A percentile compares a stretch with the other conserved stretches of the same genome.
phyloP scores from a whole-genome alignment of 192 early-diverging fungal genomes.

The Haplosporangium gracile region DNA sequence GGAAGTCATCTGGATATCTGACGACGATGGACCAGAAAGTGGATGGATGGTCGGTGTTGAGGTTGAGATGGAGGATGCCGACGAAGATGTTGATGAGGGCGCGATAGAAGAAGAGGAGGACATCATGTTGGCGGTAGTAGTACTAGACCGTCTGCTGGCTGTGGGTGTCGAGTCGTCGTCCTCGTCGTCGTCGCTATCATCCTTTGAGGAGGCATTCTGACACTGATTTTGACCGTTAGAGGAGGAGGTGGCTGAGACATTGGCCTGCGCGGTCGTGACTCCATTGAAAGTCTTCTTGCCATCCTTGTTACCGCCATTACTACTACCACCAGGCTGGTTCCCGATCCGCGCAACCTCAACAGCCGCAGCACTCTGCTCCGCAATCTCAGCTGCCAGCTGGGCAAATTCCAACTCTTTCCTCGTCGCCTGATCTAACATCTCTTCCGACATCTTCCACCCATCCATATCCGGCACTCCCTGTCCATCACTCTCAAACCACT shows the following conservation, averaged over 20 bases:
- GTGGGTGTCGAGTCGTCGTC: not conserved
- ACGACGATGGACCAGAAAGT: not conserved
- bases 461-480: not conserved
- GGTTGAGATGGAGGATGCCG: not conserved
- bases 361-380: conserved; percentile 37
- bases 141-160: not conserved
- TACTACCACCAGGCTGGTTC: conserved; percentile 29
- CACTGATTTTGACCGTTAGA: not conserved
- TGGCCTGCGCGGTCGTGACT: not conserved
- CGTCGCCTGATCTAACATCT: conserved; percentile 25
- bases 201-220: not conserved
- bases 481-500: conserved; percentile 17
- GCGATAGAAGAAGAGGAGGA: not conserved
- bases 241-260: not conserved
- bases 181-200: not conserved
- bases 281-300: not conserved
- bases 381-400: conserved; percentile 16
- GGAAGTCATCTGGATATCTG: not conserved
- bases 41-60: not conserved
- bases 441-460: conserved; percentile 53
- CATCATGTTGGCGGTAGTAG: not conserved
- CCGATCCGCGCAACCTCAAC: conserved; percentile 51
- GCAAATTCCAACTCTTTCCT: conserved; percentile 21
- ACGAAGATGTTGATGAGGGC: not conserved
- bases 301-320: conserved; percentile 11